Evolutionary conservation across 2,329 filamentous ascomycete genomes (phyloP).

Genomic region (Venturia asperata): DNA sequence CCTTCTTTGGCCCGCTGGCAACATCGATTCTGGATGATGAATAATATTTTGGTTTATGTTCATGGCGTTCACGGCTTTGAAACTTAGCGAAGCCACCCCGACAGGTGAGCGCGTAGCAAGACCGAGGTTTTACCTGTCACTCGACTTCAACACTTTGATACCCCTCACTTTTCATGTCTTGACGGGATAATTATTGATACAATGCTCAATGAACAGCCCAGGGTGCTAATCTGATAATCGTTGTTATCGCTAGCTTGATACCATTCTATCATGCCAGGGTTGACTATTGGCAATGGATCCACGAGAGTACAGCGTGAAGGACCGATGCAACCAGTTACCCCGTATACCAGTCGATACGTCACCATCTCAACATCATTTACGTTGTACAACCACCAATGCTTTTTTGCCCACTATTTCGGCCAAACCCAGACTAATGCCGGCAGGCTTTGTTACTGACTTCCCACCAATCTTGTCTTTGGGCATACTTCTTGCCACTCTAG

Average conservation of each 20-base stretch:
- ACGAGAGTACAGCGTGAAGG: background rate
- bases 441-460: background rate
- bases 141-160: background rate
- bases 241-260: too few relatives aligned
- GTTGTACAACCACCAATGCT: too few relatives aligned
- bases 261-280: background rate
- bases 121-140: background rate
- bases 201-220: background rate
- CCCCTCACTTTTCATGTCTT: background rate
- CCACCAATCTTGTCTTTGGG: background rate
- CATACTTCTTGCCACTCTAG: background rate
- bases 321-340: background rate
- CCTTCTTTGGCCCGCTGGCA: conserved; percentile 76
- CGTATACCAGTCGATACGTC: background rate
- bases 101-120: background rate
- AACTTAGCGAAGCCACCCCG: background rate
- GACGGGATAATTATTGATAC: background rate
- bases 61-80: background rate
- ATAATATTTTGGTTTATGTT: conserved; percentile 28
- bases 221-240: too few relatives aligned
- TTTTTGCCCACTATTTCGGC: background rate
- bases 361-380: background rate
- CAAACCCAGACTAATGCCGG: background rate
- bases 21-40: conserved; percentile 90
- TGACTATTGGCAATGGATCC: background rate